These are phyloP conservation scores for Phytophthora megakarya DNA, from an alignment of 352 stramenopile species.

Conservation along the genomic window DNA sequence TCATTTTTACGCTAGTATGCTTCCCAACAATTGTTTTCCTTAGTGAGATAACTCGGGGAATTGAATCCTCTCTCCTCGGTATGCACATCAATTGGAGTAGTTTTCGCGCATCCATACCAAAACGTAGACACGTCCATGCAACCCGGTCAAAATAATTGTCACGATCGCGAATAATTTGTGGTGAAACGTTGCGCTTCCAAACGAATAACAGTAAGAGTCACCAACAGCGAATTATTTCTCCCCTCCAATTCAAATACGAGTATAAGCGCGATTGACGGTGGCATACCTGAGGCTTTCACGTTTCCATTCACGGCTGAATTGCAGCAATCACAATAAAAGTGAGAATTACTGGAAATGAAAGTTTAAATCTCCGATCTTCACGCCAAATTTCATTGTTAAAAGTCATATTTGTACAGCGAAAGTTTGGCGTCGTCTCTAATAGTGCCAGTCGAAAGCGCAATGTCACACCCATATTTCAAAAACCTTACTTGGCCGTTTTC, in stretches of 20 bases:
- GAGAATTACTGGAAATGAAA: slow-evolving; percentile 24
- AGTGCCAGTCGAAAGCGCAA: too few relatives aligned
- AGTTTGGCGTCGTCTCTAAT: too few relatives aligned
- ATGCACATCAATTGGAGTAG: too few relatives aligned
- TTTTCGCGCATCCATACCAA: too few relatives aligned
- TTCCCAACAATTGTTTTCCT: too few relatives aligned
- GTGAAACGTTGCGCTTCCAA: slow-evolving; percentile 51
- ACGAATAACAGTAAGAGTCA: slow-evolving; percentile 41
- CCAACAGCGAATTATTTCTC: slow-evolving; percentile 52
- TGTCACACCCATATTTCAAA: too few relatives aligned
- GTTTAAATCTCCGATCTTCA: slow-evolving; percentile 44
- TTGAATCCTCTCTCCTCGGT: too few relatives aligned
- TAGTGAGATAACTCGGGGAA: too few relatives aligned
- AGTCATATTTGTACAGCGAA: slow-evolving; percentile 32
- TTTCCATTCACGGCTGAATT: slow-evolving; percentile 6
- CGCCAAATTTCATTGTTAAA: slow-evolving; percentile 28
- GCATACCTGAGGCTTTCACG: slow-evolving; percentile 20
- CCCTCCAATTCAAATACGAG: slow-evolving; percentile 41
- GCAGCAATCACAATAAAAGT: slow-evolving; percentile 20
- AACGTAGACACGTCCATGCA: slow-evolving; percentile 47
- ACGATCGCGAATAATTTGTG: slow-evolving; percentile 51
- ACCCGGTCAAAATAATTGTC: slow-evolving; percentile 28
- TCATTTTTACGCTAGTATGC: too few relatives aligned
- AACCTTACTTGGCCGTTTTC: too few relatives aligned
- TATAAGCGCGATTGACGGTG: slow-evolving; percentile 34